Base-by-base conservation (phyloP, 1,284 basidiomycete species). In the Volvariella volvacea region DNA sequence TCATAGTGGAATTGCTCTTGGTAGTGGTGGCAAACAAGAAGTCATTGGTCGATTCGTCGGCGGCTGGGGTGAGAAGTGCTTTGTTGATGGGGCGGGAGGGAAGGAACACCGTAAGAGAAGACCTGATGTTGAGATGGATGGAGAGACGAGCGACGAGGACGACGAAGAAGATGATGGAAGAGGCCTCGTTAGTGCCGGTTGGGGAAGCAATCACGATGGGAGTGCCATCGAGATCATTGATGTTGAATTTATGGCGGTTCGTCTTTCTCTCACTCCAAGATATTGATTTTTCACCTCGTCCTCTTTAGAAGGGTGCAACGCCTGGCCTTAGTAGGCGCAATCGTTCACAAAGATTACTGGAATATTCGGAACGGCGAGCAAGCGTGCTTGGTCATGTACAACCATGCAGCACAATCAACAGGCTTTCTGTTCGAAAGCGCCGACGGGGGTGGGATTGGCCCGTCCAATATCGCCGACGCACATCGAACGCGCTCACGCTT, bases 141-240 rank as follows among this genome's bases (percentile, higher is more conserved):
- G 47, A 14, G 51, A 48, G 49, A 45, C 56, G 53, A 55, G 48
- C 46, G 53, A 57, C 52, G 54, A 63, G 52, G 47, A 63, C 48
- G 55, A 50, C 36, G 55, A 45, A 30, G 71, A 75, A 30, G 74
- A 78, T 32, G 86, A 84, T 55, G 81, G 81, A 19, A 63, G 80
- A 44, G 66, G 70, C 16, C 57, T 85, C 52, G 64, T 76, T 33
- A 87, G 83, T 59, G 77, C 76, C 15, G 76, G 76, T 0, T 87
- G 83, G 83, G 83, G 83, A 28, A 78, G 74, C 50, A 78, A 79
- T 3, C 85, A 88, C 52, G 83, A 86, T 48, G 84, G 84, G 21
- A 79, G 80, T 53, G 84, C 79, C 16, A 72, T 88, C 53, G 84
- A 87, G 63, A 71, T 87, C 39, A 54, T 87, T 19, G 65, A 67